phyloP scores from a whole-genome alignment of 495 filamentous ascomycete genomes.

The Talaromyces liani region DNA sequence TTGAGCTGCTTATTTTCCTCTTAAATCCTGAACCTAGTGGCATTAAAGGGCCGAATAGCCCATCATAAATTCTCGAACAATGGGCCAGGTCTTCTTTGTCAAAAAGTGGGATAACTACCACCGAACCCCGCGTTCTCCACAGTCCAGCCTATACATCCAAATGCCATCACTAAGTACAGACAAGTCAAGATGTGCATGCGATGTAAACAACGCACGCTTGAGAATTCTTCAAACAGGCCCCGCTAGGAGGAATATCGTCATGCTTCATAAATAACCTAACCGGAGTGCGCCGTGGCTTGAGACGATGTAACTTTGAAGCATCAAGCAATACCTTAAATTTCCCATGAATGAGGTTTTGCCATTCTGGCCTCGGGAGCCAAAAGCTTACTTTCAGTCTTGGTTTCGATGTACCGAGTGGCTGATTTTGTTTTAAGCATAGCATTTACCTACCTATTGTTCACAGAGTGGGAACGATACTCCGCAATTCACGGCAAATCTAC shows the following conservation, averaged over 20 bases:
- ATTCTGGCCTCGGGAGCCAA: neutral
- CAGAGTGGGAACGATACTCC: neutral
- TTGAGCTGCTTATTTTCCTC: neutral
- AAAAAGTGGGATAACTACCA: neutral
- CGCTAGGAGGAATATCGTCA: neutral
- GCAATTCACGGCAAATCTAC: neutral
- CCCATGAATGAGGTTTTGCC: constrained; percentile 1
- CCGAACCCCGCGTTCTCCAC: neutral
- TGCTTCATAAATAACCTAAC: neutral
- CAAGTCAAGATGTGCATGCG: neutral
- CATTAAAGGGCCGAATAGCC: neutral
- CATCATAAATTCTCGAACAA: neutral
- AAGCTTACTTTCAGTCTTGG: neutral
- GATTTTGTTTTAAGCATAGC: neutral
- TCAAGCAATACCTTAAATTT: neutral
- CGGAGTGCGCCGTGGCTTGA: neutral
- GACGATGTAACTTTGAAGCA: constrained; percentile 1
- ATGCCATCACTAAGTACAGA: neutral
- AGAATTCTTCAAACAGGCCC: neutral
- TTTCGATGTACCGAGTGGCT: neutral
- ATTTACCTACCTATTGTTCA: neutral
- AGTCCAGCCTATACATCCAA: neutral
- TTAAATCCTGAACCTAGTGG: neutral
- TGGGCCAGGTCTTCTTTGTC: neutral
- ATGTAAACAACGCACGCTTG: neutral